Conservation (phyloP, 257 asterid genomes). For the Scutellaria minor region DNA sequence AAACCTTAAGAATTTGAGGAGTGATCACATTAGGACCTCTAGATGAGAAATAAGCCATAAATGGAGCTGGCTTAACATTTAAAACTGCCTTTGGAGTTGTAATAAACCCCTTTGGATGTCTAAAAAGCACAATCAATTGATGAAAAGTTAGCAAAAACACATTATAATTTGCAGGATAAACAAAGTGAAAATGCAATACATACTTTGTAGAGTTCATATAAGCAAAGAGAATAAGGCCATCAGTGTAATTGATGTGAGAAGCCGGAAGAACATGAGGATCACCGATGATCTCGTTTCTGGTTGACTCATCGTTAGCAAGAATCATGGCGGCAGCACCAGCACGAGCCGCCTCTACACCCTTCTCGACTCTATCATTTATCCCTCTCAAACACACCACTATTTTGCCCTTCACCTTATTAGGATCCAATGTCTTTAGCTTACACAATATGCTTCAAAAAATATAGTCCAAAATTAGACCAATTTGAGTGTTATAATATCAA, state of each 20-base stretch:
- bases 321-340: slow-evolving; percentile 80
- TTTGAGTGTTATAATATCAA: slow-evolving; percentile 6
- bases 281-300: slow-evolving; percentile 36
- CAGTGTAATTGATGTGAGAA: slow-evolving; percentile 50
- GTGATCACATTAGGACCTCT: slow-evolving; percentile 64
- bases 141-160: no score
- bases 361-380: slow-evolving; percentile 32
- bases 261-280: slow-evolving; percentile 64
- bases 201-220: slow-evolving; percentile 53
- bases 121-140: background rate
- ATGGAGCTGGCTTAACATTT: slow-evolving; percentile 57
- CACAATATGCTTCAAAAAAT: slow-evolving; percentile 47
- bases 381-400: slow-evolving; percentile 68
- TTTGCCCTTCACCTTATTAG: slow-evolving; percentile 55
- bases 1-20: slow-evolving; percentile 73
- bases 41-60: slow-evolving; percentile 71
- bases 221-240: slow-evolving; percentile 45
- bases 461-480: no score
- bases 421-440: slow-evolving; percentile 44
- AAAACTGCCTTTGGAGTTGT: slow-evolving; percentile 37
- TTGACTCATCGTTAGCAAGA: slow-evolving; percentile 41
- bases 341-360: slow-evolving; percentile 44
- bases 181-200: background rate
- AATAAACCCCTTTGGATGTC: slow-evolving; percentile 54
- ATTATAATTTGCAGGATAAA: background rate